These are phyloP conservation scores for Neovahlkampfia damariscottae DNA, from an alignment of 78 protist genomes.

Conservation along the genomic window DNA sequence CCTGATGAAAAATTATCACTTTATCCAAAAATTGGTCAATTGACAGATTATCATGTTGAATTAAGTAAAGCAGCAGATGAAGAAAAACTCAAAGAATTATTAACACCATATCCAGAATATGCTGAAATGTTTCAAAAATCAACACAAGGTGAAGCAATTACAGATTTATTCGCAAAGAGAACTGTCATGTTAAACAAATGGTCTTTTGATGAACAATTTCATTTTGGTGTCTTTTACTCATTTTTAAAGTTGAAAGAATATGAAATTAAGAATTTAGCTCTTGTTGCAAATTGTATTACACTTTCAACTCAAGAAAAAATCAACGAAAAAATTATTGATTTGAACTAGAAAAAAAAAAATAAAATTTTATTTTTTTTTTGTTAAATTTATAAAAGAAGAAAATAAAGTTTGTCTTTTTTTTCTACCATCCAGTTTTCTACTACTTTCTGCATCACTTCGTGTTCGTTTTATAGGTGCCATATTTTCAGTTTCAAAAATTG, in stretches of 20 bases:
- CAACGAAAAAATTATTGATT: no score
- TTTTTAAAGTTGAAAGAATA: conserved; percentile 32
- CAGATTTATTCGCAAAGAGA: conserved; percentile 71
- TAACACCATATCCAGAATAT: conserved; percentile 58
- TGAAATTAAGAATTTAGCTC: conserved; percentile 88
- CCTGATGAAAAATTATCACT: conserved; percentile 67
- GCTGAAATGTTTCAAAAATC: conserved; percentile 51
- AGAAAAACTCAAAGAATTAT: conserved; percentile 54
- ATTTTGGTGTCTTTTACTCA: conserved; percentile 81
- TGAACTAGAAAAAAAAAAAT: no score
- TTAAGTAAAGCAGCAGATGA: conserved; percentile 66
- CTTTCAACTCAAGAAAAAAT: conserved; percentile 54
- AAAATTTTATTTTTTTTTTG: no score
- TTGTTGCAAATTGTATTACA: conserved; percentile 94
- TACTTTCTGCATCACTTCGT: no score
- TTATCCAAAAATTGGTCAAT: conserved; percentile 47
- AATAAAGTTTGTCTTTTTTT: no score
- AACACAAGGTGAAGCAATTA: conserved; percentile 35
- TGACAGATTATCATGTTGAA: conserved; percentile 65
- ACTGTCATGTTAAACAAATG: conserved; percentile 51
- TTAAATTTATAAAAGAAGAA: no score
- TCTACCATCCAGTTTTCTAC: no score
- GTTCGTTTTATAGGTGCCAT: no score
- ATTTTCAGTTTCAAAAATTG: no score
- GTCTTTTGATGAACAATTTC: conserved; percentile 81